Percentiles rank a stretch among this genome's conserved stretches.
Evolutionary conservation across 2,329 filamentous ascomycete species (phyloP).

Genomic region (Fusarium armeniacum): DNA sequence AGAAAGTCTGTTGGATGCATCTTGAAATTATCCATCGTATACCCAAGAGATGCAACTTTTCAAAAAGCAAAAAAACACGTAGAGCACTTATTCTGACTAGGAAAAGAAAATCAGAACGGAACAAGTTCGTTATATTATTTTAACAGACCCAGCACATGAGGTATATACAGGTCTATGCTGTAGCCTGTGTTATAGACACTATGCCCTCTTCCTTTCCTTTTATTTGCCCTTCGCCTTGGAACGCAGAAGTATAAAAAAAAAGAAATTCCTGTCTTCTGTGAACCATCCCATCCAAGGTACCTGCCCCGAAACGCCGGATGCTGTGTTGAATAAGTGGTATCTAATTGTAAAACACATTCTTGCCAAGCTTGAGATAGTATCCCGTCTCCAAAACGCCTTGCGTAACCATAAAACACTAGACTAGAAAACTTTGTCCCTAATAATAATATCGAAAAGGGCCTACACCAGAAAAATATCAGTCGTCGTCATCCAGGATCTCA

Average conservation of each 20-base stretch:
- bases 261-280: not conserved
- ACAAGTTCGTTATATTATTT: not conserved
- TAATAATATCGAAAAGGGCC: not conserved
- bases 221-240: not conserved
- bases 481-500: constrained; percentile 51
- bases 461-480: constrained; percentile 15
- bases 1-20: not conserved
- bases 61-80: not conserved
- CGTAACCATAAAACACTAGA: constrained; percentile 2
- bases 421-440: not conserved
- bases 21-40: not conserved
- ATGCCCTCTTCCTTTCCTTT: not conserved
- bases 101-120: not conserved
- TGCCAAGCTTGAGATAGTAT: constrained; percentile 17
- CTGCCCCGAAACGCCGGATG: constrained; percentile 33
- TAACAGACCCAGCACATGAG: not conserved
- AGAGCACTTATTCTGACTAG: not conserved
- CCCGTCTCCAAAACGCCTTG: constrained; percentile 36
- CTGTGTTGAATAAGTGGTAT: constrained; percentile 39
- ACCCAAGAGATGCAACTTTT: not conserved
- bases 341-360: constrained; percentile 37
- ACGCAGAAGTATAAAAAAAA: not conserved
- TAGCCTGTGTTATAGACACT: not conserved
- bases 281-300: constrained; percentile 5
- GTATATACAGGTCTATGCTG: not conserved